Percentiles rank a stretch among this genome's conserved stretches.
phyloP scores from a whole-genome alignment of 202 grass and related monocot species.

The Schoenoplectus tabernaemontani region DNA sequence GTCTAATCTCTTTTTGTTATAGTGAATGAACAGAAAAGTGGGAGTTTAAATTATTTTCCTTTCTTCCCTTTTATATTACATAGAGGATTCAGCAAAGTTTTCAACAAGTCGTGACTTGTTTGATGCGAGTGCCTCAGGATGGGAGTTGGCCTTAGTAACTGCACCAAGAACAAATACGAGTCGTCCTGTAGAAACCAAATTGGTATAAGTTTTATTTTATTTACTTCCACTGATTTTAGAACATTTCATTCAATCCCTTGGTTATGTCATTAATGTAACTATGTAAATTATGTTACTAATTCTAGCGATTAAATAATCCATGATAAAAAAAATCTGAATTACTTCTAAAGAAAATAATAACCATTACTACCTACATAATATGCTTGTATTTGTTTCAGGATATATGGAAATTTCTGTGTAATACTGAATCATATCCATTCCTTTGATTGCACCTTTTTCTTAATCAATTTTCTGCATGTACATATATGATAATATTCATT shows the following conservation, averaged over 20 bases:
- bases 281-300: no score
- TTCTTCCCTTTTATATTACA: conserved; percentile 18
- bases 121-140: conserved; percentile 54
- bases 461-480: neutral
- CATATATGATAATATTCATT: neutral
- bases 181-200: conserved; percentile 47
- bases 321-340: neutral
- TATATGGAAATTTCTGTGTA: neutral
- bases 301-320: neutral
- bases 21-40: no score
- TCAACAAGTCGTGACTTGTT: conserved; percentile 53
- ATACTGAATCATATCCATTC: neutral
- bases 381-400: neutral
- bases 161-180: conserved; percentile 65
- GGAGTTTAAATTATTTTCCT: neutral
- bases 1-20: no score
- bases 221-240: neutral
- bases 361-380: neutral
- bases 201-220: conserved; percentile 35
- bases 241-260: neutral
- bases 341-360: neutral
- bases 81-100: conserved; percentile 46
- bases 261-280: neutral
- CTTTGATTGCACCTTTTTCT: neutral
- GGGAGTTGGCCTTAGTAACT: conserved; percentile 76